Conservation (phyloP, 2,329 filamentous ascomycete genomes). For the Cercospora zeina region DNA sequence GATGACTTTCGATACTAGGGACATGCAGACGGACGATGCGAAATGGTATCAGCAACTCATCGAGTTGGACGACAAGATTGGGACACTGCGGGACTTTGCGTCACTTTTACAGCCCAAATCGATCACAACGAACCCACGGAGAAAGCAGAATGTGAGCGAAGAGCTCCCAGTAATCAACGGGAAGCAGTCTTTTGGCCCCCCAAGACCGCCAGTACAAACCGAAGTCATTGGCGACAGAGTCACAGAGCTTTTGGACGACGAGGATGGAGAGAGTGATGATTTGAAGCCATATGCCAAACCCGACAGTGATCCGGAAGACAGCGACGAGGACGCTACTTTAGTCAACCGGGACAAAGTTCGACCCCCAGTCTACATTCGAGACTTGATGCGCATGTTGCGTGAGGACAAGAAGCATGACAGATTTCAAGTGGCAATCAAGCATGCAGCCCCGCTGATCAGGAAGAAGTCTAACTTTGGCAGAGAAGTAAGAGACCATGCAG, state of each 20-base stretch:
- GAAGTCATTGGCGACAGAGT: slow-evolving; percentile 40
- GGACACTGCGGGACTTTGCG: slow-evolving; percentile 56
- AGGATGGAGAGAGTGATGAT: slow-evolving; percentile 60
- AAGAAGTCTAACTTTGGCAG: slow-evolving; percentile 85
- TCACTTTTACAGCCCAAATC: slow-evolving; percentile 31
- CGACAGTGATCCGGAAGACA: slow-evolving; percentile 84
- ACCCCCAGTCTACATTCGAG: slow-evolving; percentile 86
- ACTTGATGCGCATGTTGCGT: slow-evolving; percentile 74
- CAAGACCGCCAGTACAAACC: slow-evolving; percentile 34
- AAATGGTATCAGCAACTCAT: slow-evolving; percentile 71
- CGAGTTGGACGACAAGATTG: slow-evolving; percentile 62
- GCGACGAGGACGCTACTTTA: slow-evolving; percentile 87
- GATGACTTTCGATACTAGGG: slow-evolving; percentile 82
- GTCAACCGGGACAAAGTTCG: slow-evolving; percentile 79
- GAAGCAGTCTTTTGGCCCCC: slow-evolving; percentile 38
- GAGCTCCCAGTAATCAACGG: slow-evolving; percentile 33
- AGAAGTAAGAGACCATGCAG: slow-evolving; percentile 80
- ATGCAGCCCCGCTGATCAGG: slow-evolving; percentile 77
- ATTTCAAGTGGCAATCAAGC: slow-evolving; percentile 74
- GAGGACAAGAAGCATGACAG: slow-evolving; percentile 82
- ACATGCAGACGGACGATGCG: slow-evolving; percentile 71
- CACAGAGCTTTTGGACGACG: slow-evolving; percentile 37
- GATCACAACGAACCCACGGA: not conserved
- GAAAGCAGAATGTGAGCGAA: slow-evolving; percentile 2
- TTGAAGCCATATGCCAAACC: slow-evolving; percentile 80